These are phyloP conservation scores for Pythium sukuiense DNA, from an alignment of 352 stramenopile species.

Conservation along the genomic window DNA sequence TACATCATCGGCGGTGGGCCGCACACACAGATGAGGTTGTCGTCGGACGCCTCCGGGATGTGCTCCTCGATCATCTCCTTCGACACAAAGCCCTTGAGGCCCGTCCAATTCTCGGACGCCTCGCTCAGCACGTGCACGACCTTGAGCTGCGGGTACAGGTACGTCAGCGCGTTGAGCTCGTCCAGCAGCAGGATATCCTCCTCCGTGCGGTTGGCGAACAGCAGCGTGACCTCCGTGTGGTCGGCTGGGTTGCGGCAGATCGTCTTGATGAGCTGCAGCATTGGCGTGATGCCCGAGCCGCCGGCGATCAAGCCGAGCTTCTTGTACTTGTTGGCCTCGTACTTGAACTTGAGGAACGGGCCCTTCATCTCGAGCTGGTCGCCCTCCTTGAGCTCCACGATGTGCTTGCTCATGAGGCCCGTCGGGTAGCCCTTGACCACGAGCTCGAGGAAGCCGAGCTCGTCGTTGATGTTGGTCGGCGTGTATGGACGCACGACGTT, in stretches of 20 bases:
- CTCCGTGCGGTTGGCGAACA: conserved; percentile 65
- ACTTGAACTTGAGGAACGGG: conserved; percentile 84
- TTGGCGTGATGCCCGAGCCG: conserved; percentile 89
- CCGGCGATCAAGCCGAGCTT: conserved; percentile 89
- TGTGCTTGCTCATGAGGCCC: conserved; percentile 85
- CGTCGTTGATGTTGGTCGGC: conserved; percentile 80
- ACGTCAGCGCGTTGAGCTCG: conserved; percentile 81
- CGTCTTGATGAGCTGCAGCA: conserved; percentile 86
- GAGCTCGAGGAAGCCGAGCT: conserved; percentile 83
- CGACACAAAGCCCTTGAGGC: conserved; percentile 69
- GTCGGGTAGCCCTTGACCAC: conserved; percentile 90
- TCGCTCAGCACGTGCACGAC: conserved; percentile 78
- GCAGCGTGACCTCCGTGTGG: conserved; percentile 68
- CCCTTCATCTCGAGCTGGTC: conserved; percentile 91
- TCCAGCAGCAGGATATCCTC: conserved; percentile 89
- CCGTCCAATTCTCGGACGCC: conserved; percentile 62
- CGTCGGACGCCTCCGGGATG: conserved; percentile 75
- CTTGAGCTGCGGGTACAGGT: conserved; percentile 80
- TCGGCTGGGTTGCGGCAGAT: conserved; percentile 85
- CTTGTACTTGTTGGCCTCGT: conserved; percentile 89
- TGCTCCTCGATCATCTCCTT: conserved; percentile 85
- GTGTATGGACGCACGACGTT: conserved; percentile 86
- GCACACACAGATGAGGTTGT: conserved; percentile 87
- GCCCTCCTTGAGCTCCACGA: conserved; percentile 79
- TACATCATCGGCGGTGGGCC: conserved; percentile 90